Percentiles rank a stretch among this genome's conserved stretches.
Evolutionary conservation across 768 basidiomycete species (phyloP).

Genomic region (Trametes cinnabarina): DNA sequence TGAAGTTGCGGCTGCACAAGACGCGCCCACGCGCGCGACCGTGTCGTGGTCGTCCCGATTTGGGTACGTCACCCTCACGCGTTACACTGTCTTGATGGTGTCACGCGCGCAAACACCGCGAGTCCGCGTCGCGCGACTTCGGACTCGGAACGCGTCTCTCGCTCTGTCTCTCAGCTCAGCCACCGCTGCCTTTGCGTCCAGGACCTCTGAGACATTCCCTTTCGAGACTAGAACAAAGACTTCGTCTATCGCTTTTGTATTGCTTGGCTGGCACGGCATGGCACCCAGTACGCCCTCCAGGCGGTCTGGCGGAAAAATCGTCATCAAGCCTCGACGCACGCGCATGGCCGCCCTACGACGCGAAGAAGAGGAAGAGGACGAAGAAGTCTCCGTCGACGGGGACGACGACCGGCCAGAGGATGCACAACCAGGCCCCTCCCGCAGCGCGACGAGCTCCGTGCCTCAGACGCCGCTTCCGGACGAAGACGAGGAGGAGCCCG

Average conservation of each 20-base stretch:
- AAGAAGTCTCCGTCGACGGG: slow-evolving; percentile 20
- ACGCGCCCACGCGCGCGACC: slow-evolving; percentile 21
- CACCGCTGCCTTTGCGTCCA: not conserved
- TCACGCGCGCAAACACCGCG: not conserved
- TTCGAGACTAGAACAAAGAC: not conserved
- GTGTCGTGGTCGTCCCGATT: slow-evolving; percentile 12
- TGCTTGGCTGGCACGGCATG: not conserved
- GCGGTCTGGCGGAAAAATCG: slow-evolving; percentile 34
- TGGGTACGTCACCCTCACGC: slow-evolving; percentile 1
- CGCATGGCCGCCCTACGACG: slow-evolving; percentile 1
- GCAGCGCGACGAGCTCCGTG: slow-evolving; percentile 3
- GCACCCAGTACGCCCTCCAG: slow-evolving; percentile 14
- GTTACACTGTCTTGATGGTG: not conserved
- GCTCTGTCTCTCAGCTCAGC: not conserved
- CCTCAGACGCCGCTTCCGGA: slow-evolving; percentile 15
- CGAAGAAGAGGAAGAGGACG: slow-evolving; percentile 12
- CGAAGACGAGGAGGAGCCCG: slow-evolving; percentile 13
- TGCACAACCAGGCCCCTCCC: not conserved
- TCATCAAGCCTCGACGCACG: slow-evolving; percentile 39
- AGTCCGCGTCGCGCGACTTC: not conserved
- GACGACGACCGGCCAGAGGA: slow-evolving; percentile 29
- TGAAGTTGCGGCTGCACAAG: slow-evolving; percentile 11
- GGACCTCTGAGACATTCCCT: not conserved
- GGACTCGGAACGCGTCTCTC: not conserved
- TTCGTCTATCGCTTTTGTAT: not conserved